Conservation (phyloP, 2,329 filamentous ascomycete genomes). For the Botrytis medusae region DNA sequence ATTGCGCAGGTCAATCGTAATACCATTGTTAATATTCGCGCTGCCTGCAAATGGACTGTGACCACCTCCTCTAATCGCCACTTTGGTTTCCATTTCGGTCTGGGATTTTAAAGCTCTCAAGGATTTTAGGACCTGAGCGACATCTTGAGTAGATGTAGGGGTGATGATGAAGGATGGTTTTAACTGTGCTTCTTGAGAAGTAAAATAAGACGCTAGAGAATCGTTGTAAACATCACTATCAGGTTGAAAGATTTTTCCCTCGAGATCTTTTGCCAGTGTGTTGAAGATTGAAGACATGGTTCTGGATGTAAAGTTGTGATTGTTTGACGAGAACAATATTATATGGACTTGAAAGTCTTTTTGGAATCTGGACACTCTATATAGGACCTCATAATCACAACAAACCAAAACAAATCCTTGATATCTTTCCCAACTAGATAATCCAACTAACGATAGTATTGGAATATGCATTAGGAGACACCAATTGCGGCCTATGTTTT, state of each 20-base stretch:
- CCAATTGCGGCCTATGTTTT: neutral
- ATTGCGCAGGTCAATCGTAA: conserved; percentile 49
- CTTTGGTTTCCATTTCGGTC: conserved; percentile 9
- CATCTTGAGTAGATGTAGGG: conserved; percentile 27
- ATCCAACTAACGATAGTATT: no score
- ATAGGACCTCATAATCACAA: neutral
- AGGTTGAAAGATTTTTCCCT: neutral
- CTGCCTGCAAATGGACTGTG: conserved; percentile 43
- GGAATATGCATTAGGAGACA: neutral
- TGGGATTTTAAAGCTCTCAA: conserved; percentile 23
- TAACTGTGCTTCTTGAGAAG: conserved; percentile 25
- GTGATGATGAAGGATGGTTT: conserved; percentile 30
- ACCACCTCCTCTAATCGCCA: conserved; percentile 33
- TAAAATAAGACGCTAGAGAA: neutral
- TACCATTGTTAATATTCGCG: conserved; percentile 50
- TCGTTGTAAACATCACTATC: neutral
- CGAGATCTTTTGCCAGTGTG: neutral
- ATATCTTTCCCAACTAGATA: neutral
- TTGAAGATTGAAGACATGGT: neutral
- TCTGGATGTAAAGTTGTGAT: neutral
- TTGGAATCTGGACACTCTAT: neutral
- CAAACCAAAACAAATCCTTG: neutral
- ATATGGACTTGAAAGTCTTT: neutral
- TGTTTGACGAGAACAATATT: neutral
- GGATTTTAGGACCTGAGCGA: conserved; percentile 26